Evolutionary conservation across 148 eudicot species (phyloP).

Genomic region (Persicaria maculosa): DNA sequence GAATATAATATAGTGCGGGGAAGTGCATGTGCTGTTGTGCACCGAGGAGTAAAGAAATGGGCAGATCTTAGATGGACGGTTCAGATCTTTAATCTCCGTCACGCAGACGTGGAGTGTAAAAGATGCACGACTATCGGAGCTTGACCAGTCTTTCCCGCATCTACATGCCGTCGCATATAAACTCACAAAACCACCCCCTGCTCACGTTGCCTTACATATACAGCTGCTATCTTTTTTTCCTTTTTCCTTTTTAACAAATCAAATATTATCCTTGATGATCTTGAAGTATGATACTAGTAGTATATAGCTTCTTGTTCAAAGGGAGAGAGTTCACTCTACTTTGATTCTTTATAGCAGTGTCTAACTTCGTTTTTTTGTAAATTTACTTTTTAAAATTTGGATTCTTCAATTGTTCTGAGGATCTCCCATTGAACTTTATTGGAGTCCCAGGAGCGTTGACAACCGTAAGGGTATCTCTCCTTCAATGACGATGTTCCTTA

Average conservation of each 20-base stretch:
- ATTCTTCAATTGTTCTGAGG: too few species aligned
- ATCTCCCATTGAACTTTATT: too few species aligned
- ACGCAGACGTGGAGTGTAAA: background rate
- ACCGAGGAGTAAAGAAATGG: background rate
- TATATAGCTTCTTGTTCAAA: too few species aligned
- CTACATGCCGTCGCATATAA: conserved; percentile 6
- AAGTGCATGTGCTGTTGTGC: background rate
- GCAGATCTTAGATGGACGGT: background rate
- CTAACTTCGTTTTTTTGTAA: too few species aligned
- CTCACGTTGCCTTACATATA: background rate
- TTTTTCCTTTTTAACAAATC: background rate
- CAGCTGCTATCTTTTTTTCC: background rate
- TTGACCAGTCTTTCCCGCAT: background rate
- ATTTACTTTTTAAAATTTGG: too few species aligned
- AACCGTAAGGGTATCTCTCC: too few species aligned
- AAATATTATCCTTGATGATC: too few species aligned
- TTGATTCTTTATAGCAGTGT: too few species aligned
- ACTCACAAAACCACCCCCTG: background rate
- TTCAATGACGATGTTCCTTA: too few species aligned
- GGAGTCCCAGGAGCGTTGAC: too few species aligned
- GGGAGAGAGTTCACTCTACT: too few species aligned
- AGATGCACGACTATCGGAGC: background rate
- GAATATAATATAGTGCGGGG: background rate
- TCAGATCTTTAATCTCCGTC: background rate
- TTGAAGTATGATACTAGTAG: too few species aligned